phyloP scores from a whole-genome alignment of 2,329 filamentous ascomycete genomes.

The Claviceps arundinis region DNA sequence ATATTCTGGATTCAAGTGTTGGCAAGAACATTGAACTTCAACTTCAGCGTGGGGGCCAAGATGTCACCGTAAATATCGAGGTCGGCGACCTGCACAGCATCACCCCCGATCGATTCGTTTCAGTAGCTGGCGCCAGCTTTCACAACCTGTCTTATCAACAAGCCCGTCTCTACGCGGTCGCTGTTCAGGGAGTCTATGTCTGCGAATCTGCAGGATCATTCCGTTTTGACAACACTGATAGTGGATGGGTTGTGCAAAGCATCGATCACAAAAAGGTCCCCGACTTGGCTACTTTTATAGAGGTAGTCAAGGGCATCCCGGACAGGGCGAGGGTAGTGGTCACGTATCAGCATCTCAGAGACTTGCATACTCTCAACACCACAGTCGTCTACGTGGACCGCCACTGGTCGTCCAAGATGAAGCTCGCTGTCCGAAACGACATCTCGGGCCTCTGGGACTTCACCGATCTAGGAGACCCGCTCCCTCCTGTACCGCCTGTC shows the following conservation, averaged over 20 bases:
- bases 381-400: constrained; percentile 85
- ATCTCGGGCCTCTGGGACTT: constrained; percentile 90
- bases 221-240: constrained; percentile 79
- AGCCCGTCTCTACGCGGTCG: constrained; percentile 86
- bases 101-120: constrained; percentile 89
- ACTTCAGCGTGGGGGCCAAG: constrained; percentile 77
- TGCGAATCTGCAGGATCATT: constrained; percentile 94
- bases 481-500: constrained; percentile 60
- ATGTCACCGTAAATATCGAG: constrained; percentile 69
- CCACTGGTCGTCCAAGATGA: constrained; percentile 94
- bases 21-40: constrained; percentile 64
- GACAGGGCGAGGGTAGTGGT: constrained; percentile 76
- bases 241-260: constrained; percentile 86
- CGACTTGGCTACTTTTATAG: constrained; percentile 75
- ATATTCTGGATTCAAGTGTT: constrained; percentile 81
- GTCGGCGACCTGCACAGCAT: constrained; percentile 89
- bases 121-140: constrained; percentile 86
- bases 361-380: constrained; percentile 88
- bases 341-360: constrained; percentile 88
- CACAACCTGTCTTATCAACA: constrained; percentile 96
- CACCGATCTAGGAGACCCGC: constrained; percentile 64
- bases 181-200: constrained; percentile 83
- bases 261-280: constrained; percentile 86
- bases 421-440: constrained; percentile 83
- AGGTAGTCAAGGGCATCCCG: constrained; percentile 80